Percentiles rank a stretch among this genome's conserved stretches.
Conservation (phyloP, 2,329 filamentous ascomycete genomes). For the Penicillium freii region DNA sequence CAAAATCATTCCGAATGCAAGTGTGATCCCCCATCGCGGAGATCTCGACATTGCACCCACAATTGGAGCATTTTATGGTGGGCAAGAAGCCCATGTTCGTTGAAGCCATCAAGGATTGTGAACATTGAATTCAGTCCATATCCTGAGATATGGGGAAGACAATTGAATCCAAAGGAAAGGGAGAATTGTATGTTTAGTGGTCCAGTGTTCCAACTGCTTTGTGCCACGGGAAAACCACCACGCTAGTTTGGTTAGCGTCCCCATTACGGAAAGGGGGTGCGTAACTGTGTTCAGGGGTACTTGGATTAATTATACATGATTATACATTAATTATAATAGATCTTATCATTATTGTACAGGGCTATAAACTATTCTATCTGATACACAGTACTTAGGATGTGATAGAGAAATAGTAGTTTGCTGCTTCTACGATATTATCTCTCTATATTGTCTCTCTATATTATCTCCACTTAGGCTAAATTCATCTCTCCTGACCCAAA, state of each 20-base stretch:
- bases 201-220: background rate
- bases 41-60: constrained; percentile 74
- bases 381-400: background rate
- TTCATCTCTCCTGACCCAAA: background rate
- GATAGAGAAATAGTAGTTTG: too few species aligned
- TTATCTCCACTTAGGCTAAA: too few species aligned
- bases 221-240: constrained; percentile 2
- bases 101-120: constrained; percentile 29
- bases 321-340: too few species aligned
- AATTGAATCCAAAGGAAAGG: background rate
- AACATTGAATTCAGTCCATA: constrained; percentile 15
- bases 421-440: too few species aligned
- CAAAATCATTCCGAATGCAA: constrained; percentile 53
- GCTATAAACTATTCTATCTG: background rate
- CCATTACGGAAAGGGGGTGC: constrained; percentile 21
- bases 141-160: constrained; percentile 5
- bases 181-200: background rate
- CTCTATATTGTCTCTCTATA: too few species aligned
- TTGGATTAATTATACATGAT: too few species aligned
- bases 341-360: too few species aligned
- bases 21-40: constrained; percentile 82
- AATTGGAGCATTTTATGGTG: constrained; percentile 83
- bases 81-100: constrained; percentile 70
- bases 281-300: constrained; percentile 16
- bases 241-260: constrained; percentile 22